Percentiles rank a stretch among this genome's conserved stretches.
phyloP scores from a whole-genome alignment of 2,329 filamentous ascomycete species.

The Thielaviopsis ethacetica region DNA sequence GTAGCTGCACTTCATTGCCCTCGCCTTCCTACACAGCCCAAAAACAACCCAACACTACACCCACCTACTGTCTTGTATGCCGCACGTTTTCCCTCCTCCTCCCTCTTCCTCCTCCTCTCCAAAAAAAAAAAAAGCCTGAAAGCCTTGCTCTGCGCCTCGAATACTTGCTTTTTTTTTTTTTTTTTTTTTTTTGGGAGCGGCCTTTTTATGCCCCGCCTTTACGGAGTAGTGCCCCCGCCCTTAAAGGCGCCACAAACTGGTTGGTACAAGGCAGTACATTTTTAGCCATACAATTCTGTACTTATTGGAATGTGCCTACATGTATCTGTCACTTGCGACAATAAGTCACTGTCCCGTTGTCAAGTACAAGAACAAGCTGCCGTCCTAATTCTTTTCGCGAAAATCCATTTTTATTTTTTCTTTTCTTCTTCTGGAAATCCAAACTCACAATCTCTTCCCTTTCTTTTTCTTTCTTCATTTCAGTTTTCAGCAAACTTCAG shows the following conservation, averaged over 20 bases:
- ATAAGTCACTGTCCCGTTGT: neutral
- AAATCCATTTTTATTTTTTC: neutral
- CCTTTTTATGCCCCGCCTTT: neutral
- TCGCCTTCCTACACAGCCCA: too few relatives aligned
- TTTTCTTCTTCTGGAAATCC: neutral
- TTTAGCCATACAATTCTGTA: neutral
- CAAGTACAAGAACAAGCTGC: neutral
- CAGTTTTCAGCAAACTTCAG: conserved; percentile 10
- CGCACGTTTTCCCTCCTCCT: neutral
- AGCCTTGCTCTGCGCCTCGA: neutral
- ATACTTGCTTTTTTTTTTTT: too few relatives aligned
- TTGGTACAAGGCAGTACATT: neutral
- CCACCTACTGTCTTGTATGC: too few relatives aligned
- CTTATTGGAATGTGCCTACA: neutral
- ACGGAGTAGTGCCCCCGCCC: neutral
- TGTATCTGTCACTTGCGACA: neutral
- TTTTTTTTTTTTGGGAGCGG: too few relatives aligned
- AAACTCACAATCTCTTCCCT: conserved; percentile 1
- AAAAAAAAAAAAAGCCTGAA: too few relatives aligned
- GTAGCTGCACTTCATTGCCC: too few relatives aligned
- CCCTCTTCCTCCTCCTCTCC: too few relatives aligned
- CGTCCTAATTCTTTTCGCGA: neutral
- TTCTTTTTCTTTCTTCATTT: conserved; percentile 6
- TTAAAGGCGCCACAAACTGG: neutral
- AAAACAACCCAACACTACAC: too few relatives aligned